Evolutionary conservation across 139 green algal genomes (phyloP), one percentile per base, ranked within the genome.

Genomic region (Chlamydomonas applanata): DNA sequence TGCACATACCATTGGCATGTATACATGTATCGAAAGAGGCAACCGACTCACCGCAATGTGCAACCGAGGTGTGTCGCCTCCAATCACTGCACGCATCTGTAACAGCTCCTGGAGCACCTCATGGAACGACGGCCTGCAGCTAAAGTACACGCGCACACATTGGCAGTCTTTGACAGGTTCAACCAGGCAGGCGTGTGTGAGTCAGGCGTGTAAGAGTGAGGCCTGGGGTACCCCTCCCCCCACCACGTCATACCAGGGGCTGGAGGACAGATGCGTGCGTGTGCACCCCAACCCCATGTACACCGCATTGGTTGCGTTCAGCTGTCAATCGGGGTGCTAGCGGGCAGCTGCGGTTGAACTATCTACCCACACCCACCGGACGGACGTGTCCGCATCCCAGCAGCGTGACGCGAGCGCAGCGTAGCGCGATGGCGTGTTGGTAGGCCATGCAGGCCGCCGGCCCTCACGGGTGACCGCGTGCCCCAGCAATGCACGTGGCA

Each of bases 391-490:
- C n/a, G 73, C 4, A 25, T 57, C n/a, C 80, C 80, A 85, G 80
- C 80, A 85, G 49, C 32, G 14, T 40, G 82, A 71, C 22, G 75
- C 75, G 71, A 85, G 59, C 11, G 40, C 9, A 9, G 30, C 27
- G 71, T 78, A 85, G 33, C 60, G 56, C 0, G 11, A 2, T 20
- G 75, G 80, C 24, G 80, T 79, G 68, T 71, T 75, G 36, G 34
- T 16, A 0, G 80, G 80, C 34, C 82, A 82, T 4, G 60, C 9
- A 3, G 80, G 80, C 24, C 81, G 73, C 44, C 77, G 69, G 30
- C 74, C 73, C 59, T 75, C 69, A 27, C 54, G 57, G n/a, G 62
- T 35, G 25, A 76, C 69, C 61, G 78, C 56, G 69, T 83, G 81
- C 7, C 69, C 76, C 54, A 86, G 64, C 62, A 86, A 71, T 11